These are phyloP conservation scores for Leishmania turanica DNA, from an alignment of 208 protist genomes.

Conservation along the genomic window DNA sequence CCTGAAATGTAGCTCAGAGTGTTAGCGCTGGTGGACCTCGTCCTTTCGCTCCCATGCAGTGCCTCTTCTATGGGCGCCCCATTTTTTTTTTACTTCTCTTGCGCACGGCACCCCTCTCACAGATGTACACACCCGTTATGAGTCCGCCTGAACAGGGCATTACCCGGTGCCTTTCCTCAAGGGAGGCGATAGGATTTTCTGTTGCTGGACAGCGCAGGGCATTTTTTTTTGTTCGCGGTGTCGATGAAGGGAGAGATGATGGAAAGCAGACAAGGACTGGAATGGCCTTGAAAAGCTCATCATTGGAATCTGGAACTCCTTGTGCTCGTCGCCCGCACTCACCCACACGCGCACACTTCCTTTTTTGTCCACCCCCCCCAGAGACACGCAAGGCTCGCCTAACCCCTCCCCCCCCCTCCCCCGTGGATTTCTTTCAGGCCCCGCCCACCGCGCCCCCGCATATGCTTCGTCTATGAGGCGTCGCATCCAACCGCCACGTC, in stretches of 20 bases:
- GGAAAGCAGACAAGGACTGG: background rate
- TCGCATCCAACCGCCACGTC: too few relatives aligned
- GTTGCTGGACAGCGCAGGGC: background rate
- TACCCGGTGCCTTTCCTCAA: background rate
- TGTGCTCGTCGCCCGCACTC: background rate
- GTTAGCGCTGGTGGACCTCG: background rate
- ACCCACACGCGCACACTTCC: background rate
- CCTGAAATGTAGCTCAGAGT: background rate
- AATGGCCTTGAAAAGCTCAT: background rate
- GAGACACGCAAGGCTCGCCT: background rate
- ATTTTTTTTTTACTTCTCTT: background rate
- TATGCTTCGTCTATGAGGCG: background rate
- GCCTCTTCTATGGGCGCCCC: background rate
- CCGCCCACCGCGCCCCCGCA: background rate
- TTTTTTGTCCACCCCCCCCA: background rate
- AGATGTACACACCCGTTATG: background rate
- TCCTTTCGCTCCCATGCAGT: background rate
- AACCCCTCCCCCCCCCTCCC: too few relatives aligned
- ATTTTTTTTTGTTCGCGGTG: background rate
- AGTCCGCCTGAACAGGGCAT: background rate
- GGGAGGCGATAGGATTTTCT: too few relatives aligned
- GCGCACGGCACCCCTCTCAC: too few relatives aligned
- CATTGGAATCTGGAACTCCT: background rate
- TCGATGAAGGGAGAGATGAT: background rate
- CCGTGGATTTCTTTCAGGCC: background rate